Evolutionary conservation across 192 early-diverging fungal genomes (phyloP).

Genomic region (Coemansia sp.): DNA sequence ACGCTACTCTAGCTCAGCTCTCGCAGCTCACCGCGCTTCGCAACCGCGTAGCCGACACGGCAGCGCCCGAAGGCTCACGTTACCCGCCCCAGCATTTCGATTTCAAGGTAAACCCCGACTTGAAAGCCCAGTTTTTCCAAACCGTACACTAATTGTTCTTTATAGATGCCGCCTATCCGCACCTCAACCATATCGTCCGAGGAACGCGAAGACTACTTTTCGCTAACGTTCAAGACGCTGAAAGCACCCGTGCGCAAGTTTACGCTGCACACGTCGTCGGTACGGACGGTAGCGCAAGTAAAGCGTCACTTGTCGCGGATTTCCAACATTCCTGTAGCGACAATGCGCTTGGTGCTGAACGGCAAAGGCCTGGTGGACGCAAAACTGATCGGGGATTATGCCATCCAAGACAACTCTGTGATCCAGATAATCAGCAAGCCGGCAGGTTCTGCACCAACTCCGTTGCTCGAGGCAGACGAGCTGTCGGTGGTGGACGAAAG

Average conservation of each 20-base stretch:
- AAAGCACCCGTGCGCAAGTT: constrained; percentile 48
- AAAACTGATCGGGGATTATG: constrained; percentile 50
- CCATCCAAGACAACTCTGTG: constrained; percentile 28
- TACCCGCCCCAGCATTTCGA: constrained; percentile 37
- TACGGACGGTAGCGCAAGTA: constrained; percentile 44
- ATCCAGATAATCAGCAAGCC: constrained; percentile 48
- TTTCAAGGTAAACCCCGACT: constrained; percentile 30
- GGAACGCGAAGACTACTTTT: constrained; percentile 39
- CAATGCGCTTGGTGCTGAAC: constrained; percentile 34
- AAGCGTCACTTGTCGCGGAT: constrained; percentile 40
- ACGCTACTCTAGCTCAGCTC: constrained; percentile 38
- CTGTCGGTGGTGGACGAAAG: constrained; percentile 9
- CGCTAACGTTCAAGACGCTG: constrained; percentile 46
- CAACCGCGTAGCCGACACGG: constrained; percentile 17
- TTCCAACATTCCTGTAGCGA: constrained; percentile 26
- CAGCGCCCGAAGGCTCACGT: constrained; percentile 19
- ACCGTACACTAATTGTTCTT: neutral
- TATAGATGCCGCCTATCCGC: constrained; percentile 38
- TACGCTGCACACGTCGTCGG: constrained; percentile 41
- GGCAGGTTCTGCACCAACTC: constrained; percentile 1
- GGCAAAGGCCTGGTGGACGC: constrained; percentile 48
- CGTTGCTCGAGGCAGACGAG: constrained; percentile 9
- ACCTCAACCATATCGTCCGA: constrained; percentile 12
- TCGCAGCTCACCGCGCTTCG: constrained; percentile 30
- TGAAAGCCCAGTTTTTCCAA: neutral